Evolutionary conservation across 192 early-diverging fungal genomes (phyloP), one percentile per base, ranked within the genome.

Genomic region (Piromyces sp.): DNA sequence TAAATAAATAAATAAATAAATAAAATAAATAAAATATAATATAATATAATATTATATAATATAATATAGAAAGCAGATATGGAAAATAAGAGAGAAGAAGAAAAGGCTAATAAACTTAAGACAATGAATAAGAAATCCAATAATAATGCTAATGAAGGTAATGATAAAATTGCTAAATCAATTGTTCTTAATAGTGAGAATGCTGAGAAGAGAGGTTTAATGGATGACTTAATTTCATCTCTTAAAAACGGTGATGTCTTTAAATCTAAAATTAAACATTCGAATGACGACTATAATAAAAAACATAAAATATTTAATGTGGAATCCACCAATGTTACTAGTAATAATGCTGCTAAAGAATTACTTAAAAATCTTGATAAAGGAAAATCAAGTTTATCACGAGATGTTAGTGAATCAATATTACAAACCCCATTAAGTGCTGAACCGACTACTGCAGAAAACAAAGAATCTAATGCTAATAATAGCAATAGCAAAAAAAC

Each of bases 171-270:
- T 4, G 17, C 28, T 28, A 80, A 79, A 0, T 3, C 14, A 38
- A 40, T 81, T n/a, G 82, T 30, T 29, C 19, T 82, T 82, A 17
- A 78, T 22, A 17, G 30, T 36, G 19, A 78, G 17, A 12, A 86
- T 36, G 30, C 82, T 30, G 85, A 86, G 14, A 36, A 81, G 79
- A 86, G 87, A 80, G 85, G 84, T 11, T 80, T 86, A 33, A 87
- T 86, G 86, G 85, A 86, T 81, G 81, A 86, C 31, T 80, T 86
- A 78, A 87, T 86, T 36, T 82, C 82, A 0, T 78, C 82, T 2
- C 58, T 86, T 26, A 86, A 86, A 79, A 86, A 80, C 19, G 85
- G 85, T 28, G 86, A 86, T 33, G 86, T 40, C 22, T 87, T 81
- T 80, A 81, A 81, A 80, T 33, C 31, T n/a, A 81, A 81, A 81